Evolutionary conservation across 495 filamentous ascomycete genomes (phyloP), one percentile per base, ranked within the genome.

Genomic region (Neurospora intermedia): DNA sequence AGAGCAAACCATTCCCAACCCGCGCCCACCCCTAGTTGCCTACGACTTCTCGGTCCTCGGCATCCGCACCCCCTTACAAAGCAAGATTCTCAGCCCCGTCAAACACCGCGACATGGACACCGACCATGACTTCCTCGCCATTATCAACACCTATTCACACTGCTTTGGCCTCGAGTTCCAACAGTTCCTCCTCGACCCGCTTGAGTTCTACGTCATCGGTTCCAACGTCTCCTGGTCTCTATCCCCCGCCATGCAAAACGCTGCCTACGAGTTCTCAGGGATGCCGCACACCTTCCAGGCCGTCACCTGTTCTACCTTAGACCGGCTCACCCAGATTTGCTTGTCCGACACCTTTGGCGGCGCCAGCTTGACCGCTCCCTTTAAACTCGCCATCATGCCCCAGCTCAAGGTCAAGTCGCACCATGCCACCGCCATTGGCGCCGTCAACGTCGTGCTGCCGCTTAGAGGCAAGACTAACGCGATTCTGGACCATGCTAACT

Each of bases 381-480:
- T 91, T 86, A 92, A 93, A 74, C 89, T 92, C 5, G 87, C 90
- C 72, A 86, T 93, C 20, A 89, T 92, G 73, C 85, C 88, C 7
- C 87, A 90, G 43, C 83, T 93, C 3, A 87, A 91, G 71, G 86
- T 90, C 38, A 88, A 91, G 75, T 93, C 90, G 72, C 87, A 88
- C 74, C 92, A 96, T 76, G 92, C 91, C 8, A 89, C 89, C 59
- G 92, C 90, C 9, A 94, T 96, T 73, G 92, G 93, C 2, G 91
- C 93, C 13, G 90, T 93, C 71, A 94, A 96, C 79, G 94, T 92
- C 0, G 85, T 94, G n/a, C 84, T 94, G 74, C 93, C 93, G 0
- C 82, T 94, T 3, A 87, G 92, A 20, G 88, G 88, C 1, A 80
- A 87, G 8, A 83, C 86, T 6, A 85, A 79, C 38, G 87, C 83